Percentiles rank a stretch among this genome's conserved stretches.
phyloP scores from a whole-genome alignment of 129 eudicot genomes.

The Helianthus annuus region HanXRQr2.0-SUNRISE NC_035435.2:44222468-44222967 shows the following conservation, averaged over 20 bases:
- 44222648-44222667: background rate
- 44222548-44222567: slow-evolving; percentile 71
- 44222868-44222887: slow-evolving; percentile 80
- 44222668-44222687: too few species aligned
- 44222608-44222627: background rate
- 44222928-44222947: slow-evolving; percentile 13
- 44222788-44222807: slow-evolving; percentile 94
- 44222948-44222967: slow-evolving; percentile 55
- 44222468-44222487: background rate
- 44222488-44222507: slow-evolving; percentile 56
- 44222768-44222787: slow-evolving; percentile 21
- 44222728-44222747: background rate
- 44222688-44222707: background rate
- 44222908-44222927: background rate
- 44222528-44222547: slow-evolving; percentile 93
- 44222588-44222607: slow-evolving; percentile 12
- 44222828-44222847: slow-evolving; percentile 87
- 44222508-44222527: slow-evolving; percentile 82
- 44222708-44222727: background rate
- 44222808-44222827: slow-evolving; percentile 96
- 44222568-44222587: slow-evolving; percentile 91
- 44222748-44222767: background rate
- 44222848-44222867: slow-evolving; percentile 86
- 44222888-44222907: background rate
- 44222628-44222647: slow-evolving; percentile 3